These are phyloP conservation scores for Fraxinus sp. DNA, from an alignment of 305 asterid species.

Conservation along the genomic window DNA sequence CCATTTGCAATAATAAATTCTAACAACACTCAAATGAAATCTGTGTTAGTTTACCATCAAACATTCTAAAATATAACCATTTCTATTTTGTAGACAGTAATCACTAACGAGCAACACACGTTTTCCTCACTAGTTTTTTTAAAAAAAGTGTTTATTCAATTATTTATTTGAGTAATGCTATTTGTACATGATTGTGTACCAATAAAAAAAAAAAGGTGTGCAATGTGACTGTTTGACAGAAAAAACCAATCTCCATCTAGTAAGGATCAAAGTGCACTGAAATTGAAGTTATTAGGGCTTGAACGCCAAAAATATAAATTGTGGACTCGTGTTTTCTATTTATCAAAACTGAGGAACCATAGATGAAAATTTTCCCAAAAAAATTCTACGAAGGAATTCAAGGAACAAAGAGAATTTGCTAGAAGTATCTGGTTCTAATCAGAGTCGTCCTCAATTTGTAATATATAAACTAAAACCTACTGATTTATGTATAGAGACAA, in stretches of 20 bases:
- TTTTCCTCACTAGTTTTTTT: too few relatives aligned
- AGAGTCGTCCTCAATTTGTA: not conserved
- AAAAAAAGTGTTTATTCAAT: not conserved
- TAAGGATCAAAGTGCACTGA: not conserved
- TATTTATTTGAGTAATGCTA: not conserved
- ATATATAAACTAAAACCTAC: not conserved
- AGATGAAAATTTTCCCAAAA: not conserved
- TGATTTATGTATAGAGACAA: not conserved
- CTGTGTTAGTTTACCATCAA: too few relatives aligned
- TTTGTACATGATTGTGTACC: too few relatives aligned
- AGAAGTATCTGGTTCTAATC: slow-evolving; percentile 9
- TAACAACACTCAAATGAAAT: too few relatives aligned
- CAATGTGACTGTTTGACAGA: not conserved
- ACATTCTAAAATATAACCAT: too few relatives aligned
- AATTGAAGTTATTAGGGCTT: not conserved
- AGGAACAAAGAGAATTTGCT: not conserved
- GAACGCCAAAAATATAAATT: not conserved
- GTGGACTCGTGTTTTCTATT: not conserved
- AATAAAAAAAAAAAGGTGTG: not conserved
- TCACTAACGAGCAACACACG: too few relatives aligned
- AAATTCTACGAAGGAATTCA: not conserved
- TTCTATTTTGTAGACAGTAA: too few relatives aligned
- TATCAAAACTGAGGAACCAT: not conserved
- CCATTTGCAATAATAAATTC: too few relatives aligned
- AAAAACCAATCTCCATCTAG: not conserved